Base-by-base conservation (phyloP, 345 rosid species). In the Carallia brachiata region DNA sequence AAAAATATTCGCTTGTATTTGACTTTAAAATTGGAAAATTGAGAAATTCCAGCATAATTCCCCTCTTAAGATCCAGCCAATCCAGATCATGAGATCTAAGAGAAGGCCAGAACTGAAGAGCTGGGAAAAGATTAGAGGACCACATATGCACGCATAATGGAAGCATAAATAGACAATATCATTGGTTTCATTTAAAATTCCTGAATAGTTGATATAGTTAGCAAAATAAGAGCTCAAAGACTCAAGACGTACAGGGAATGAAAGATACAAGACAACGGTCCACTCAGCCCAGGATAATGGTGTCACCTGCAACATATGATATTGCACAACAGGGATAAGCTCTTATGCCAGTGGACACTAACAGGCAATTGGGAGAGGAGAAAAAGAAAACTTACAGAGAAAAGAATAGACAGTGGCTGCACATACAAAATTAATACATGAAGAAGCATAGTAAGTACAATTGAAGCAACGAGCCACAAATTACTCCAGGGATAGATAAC, bases 401-500 rank as follows among this genome's bases (percentile, higher is more conserved):
- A 95, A 69, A 95, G 94, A 82, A 88, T 61, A 37, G 99, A 89
- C 37, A 95, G 84, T 6, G 98, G 98, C 69, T 69, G 91, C 72
- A 92, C 88, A 66, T 90, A 90, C 67, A 95, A 84, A 71, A 92
- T 88, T 68, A 92, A 83, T 23, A 89, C 57, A 86, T 92, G 99
- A 75, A 95, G 90, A 66, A 92, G 71, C 97, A 95, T 92, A 52
- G 98, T 95, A 80, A 95, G 81, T 73, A 90, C 71, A 68, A 95
- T 92, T 70, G 99, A 95, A 57, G 78, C 94, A 44, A 92, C 98
- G 36, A 95, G 97, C 99, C 99, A 95, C 77, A 91, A 69, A 81
- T 95, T 95, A 87, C 98, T 95, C 97, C 99, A 88, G 56, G 99
- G 99, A 74, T 94, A 92, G 77, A 90, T 87, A 71, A 84, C 91